Base-by-base conservation (phyloP, 2,329 filamentous ascomycete species). In the Neobulgaria alba region DNA sequence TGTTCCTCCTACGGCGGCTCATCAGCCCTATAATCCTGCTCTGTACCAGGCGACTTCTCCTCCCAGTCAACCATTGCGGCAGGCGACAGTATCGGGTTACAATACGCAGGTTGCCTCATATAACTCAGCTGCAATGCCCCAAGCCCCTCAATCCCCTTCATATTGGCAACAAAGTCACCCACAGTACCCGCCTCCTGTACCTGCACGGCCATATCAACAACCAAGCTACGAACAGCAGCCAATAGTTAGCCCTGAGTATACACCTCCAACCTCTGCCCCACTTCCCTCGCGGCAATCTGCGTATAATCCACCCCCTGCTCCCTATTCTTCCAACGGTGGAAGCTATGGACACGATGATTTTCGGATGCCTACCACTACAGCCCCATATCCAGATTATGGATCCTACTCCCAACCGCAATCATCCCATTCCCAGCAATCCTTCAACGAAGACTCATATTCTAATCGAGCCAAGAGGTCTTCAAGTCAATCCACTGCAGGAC, bases 11-110 rank as follows among this genome's bases (percentile, higher is more conserved):
- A 73, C 47, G 66, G 70, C 47, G 71, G 71, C 42, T 54, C 67
- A 46, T 63, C 71, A 48, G 61, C 69, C 73, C 32, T 90, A 89
- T 62, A 90, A 89, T 56, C 84, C 85, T 2, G 63, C 65, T 23
- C 57, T 59, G 30, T 61, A 66, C 18, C 66, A 69, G 34, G 55
- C 50, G 36, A 39, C 64, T 17, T 65, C 68, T 4, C 61, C 67
- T 2, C 65, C 69, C n/a, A 56, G 77, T 9, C 66, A 68, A 44
- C 67, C 75, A 38, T 72, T 78, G 43, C 75, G 76, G 1, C 79
- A 76, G 20, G 29, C 38, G 18, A 53, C 12, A 71, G 78, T 57
- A 68, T 76, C 41, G 70, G 76, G 31, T 61, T 79, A 34, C 72
- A 75, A 63, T 71, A 33, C 74, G 68, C 33, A 63, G 67, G 48